These are phyloP conservation scores for Trichoderma citrinoviride DNA, from an alignment of 2,329 filamentous ascomycete genomes.

Conservation along the genomic window DNA sequence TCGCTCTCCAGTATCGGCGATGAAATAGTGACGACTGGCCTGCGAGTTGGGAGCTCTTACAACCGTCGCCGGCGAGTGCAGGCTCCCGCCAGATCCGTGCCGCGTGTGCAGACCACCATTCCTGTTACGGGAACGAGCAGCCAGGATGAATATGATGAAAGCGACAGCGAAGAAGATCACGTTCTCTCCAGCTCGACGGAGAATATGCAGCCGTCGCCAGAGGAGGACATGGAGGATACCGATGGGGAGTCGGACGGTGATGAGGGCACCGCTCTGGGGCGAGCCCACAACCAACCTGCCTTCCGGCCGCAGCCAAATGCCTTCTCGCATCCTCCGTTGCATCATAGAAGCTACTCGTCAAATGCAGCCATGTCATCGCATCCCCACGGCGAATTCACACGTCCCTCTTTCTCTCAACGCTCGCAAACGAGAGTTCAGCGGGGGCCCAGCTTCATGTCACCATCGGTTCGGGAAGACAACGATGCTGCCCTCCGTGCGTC, in stretches of 20 bases:
- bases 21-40: conserved; percentile 86
- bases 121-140: conserved; percentile 62
- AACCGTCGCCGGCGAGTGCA: conserved; percentile 56
- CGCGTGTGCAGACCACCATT: conserved; percentile 42
- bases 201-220: conserved; percentile 42
- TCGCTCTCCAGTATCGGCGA: conserved; percentile 83
- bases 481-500: conserved; percentile 90
- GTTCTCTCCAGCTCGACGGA: conserved; percentile 59
- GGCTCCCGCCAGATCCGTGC: conserved; percentile 34
- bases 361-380: conserved; percentile 49
- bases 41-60: conserved; percentile 69
- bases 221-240: conserved; percentile 44
- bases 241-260: conserved; percentile 57
- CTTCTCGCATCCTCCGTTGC: conserved; percentile 76
- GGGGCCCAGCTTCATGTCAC: conserved; percentile 64
- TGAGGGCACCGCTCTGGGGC: conserved; percentile 76
- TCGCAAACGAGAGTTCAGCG: conserved; percentile 46
- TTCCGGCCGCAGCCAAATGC: conserved; percentile 91
- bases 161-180: conserved; percentile 82
- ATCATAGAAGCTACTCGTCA: conserved; percentile 50
- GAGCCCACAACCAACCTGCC: conserved; percentile 48
- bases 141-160: conserved; percentile 93
- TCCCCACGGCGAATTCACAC: conserved; percentile 49
- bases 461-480: conserved; percentile 79
- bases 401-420: conserved; percentile 49